Evolutionary conservation across 2,329 filamentous ascomycete genomes (phyloP).

Genomic region (Fusarium tricinctum): DNA sequence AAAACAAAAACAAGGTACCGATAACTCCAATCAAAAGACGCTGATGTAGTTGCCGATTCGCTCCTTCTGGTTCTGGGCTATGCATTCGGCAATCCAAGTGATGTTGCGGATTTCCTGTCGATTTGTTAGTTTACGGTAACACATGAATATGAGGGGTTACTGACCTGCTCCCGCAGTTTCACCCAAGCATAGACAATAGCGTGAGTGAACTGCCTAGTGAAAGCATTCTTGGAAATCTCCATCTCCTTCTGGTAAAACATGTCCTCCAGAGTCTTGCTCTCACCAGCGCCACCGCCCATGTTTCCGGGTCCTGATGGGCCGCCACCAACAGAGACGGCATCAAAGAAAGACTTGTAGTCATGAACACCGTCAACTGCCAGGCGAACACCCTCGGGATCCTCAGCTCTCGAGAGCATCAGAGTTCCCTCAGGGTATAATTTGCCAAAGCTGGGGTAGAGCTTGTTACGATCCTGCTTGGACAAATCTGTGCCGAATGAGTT

Average conservation of each 20-base stretch:
- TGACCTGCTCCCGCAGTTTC: constrained; percentile 94
- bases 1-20: constrained; percentile 44
- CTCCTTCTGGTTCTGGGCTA: constrained; percentile 99
- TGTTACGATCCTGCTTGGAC: constrained; percentile 92
- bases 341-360: constrained; percentile 97
- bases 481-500: constrained; percentile 99
- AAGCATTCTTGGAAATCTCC: constrained; percentile 95
- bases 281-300: constrained; percentile 82
- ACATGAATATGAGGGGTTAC: constrained; percentile 48
- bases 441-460: constrained; percentile 94
- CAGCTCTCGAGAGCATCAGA: constrained; percentile 92
- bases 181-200: constrained; percentile 98
- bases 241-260: constrained; percentile 99
- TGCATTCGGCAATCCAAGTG: constrained; percentile 99
- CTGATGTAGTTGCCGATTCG: constrained; percentile 99
- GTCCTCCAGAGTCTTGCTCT: constrained; percentile 93
- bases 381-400: constrained; percentile 93
- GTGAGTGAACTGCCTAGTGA: constrained; percentile 95
- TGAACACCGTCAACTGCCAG: constrained; percentile 92
- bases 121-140: constrained; percentile 50
- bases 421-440: constrained; percentile 94
- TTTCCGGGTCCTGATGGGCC: constrained; percentile 82
- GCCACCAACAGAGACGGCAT: constrained; percentile 84
- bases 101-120: constrained; percentile 97
- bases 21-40: constrained; percentile 77